Conservation (phyloP, 805 yeast genomes). For the Hanseniaspora clermontiae region DNA sequence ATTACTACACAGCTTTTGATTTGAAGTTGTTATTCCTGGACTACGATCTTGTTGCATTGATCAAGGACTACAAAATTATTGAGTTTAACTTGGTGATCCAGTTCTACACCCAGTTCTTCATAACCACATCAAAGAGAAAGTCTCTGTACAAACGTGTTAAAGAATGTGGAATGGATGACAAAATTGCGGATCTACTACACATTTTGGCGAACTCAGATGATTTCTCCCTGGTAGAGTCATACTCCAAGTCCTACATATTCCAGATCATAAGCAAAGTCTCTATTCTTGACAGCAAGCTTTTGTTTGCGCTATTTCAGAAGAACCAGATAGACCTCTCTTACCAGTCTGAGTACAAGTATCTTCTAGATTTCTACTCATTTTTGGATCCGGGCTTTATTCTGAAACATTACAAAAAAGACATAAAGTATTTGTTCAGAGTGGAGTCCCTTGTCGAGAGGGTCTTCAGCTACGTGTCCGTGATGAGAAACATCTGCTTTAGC, state of each 20-base stretch:
- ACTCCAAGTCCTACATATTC: conserved; percentile 10
- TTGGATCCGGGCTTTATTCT: conserved; percentile 3
- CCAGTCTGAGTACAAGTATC: conserved; percentile 10
- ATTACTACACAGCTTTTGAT: conserved; percentile 1
- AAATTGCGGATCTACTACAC: not conserved
- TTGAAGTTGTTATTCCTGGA: not conserved
- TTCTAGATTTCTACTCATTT: conserved; percentile 11
- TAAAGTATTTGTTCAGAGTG: not conserved
- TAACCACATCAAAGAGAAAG: conserved; percentile 3
- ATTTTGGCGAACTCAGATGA: not conserved
- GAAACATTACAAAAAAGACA: conserved; percentile 2
- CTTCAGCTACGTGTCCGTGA: not conserved
- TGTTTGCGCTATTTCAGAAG: not conserved
- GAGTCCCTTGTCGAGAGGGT: not conserved
- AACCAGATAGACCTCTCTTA: not conserved
- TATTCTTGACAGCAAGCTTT: not conserved
- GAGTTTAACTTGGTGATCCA: conserved; percentile 10
- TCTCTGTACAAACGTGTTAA: conserved; percentile 8
- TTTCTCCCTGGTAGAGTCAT: conserved; percentile 9
- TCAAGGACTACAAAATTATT: conserved; percentile 2
- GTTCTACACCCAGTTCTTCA: conserved; percentile 8
- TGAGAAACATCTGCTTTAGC: conserved; percentile 3
- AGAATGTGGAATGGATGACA: not conserved
- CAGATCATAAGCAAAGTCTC: conserved; percentile 9
- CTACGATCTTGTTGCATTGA: not conserved